A percentile compares a stretch with the other conserved stretches of the same genome.
Conservation (phyloP, 2,329 filamentous ascomycete genomes). For the Sporothrix pseudoabietina region DNA sequence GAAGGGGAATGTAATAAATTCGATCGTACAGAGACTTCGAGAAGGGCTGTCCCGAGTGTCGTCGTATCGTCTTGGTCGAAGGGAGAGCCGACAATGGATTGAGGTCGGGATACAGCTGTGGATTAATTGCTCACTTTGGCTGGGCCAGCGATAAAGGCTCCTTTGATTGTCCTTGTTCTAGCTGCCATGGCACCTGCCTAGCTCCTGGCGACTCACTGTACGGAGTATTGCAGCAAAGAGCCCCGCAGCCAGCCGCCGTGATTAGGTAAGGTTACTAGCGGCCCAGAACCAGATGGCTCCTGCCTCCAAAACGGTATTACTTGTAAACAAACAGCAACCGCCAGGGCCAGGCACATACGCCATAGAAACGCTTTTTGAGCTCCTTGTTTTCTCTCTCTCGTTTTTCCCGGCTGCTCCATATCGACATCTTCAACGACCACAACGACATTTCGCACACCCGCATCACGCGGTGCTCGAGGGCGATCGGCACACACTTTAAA, state of each 20-base stretch:
- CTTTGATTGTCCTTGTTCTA: not conserved
- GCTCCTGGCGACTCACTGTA: not conserved
- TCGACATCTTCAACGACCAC: not conserved
- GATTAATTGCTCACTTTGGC: slow-evolving; percentile 25
- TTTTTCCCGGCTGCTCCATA: not conserved
- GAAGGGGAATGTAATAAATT: too few species aligned
- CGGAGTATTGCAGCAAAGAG: not conserved
- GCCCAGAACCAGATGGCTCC: not conserved
- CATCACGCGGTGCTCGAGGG: not conserved
- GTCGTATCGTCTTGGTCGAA: not conserved
- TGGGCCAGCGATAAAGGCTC: not conserved
- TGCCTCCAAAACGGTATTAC: not conserved
- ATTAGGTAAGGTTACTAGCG: slow-evolving; percentile 13
- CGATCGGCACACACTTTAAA: not conserved
- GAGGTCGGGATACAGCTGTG: slow-evolving; percentile 7
- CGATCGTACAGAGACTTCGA: not conserved
- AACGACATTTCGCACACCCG: not conserved
- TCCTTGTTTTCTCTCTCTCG: not conserved
- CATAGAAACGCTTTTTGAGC: not conserved
- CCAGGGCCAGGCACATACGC: not conserved
- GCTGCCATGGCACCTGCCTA: slow-evolving; percentile 19
- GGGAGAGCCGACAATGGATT: slow-evolving; percentile 9
- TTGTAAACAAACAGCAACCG: slow-evolving; percentile 22
- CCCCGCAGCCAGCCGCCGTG: not conserved
- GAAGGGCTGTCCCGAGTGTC: not conserved